Conservation (phyloP, 176 grass and related monocot species). For the Pontederia crassipes region DNA sequence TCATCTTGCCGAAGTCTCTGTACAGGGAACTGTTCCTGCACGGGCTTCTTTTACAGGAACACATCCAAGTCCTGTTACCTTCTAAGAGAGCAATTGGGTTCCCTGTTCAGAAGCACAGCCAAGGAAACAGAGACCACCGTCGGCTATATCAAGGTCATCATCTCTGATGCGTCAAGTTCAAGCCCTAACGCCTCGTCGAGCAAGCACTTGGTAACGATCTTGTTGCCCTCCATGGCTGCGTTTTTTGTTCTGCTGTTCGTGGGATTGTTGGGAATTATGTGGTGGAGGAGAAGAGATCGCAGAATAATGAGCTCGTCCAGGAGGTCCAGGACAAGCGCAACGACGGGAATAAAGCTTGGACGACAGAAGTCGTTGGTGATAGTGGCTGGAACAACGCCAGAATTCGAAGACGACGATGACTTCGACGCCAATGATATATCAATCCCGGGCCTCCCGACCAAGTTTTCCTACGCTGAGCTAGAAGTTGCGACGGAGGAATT, state of each 20-base stretch:
- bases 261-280: constrained; percentile 1
- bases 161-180: neutral
- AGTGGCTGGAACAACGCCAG: neutral
- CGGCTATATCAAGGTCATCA: constrained; percentile 51
- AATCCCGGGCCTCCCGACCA: constrained; percentile 57
- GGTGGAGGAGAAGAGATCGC: constrained; percentile 20
- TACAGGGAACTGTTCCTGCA: constrained; percentile 52
- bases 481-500: constrained; percentile 47
- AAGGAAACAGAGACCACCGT: neutral
- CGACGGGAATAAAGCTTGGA: constrained; percentile 27
- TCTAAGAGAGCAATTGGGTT: constrained; percentile 47
- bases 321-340: constrained; percentile 10
- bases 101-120: constrained; percentile 31
- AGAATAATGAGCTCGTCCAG: constrained; percentile 12
- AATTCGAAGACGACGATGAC: constrained; percentile 17
- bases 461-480: constrained; percentile 57
- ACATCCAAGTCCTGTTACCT: constrained; percentile 47
- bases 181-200: neutral
- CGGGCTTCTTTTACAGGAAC: constrained; percentile 52
- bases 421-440: constrained; percentile 24
- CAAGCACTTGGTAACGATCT: constrained; percentile 28
- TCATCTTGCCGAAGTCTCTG: constrained; percentile 46
- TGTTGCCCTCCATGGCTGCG: constrained; percentile 39
- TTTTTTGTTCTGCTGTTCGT: constrained; percentile 30
- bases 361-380: constrained; percentile 27